Base-by-base conservation (phyloP, 1,284 basidiomycete genomes). In the Xerocomus cyaneibrunnescens region DNA sequence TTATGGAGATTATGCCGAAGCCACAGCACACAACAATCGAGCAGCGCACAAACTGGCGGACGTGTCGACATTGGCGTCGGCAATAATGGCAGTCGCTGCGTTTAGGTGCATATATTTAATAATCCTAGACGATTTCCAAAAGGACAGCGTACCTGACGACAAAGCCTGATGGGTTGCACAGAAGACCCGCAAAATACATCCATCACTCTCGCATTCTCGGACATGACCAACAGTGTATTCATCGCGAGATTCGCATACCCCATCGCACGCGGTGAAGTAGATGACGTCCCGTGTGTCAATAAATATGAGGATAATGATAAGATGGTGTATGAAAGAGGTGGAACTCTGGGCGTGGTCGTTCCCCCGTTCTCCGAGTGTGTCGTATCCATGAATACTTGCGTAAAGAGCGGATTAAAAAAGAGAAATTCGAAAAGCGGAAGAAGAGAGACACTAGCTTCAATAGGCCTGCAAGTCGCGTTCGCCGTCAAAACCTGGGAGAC, bases 11-110 rank as follows among this genome's bases (percentile, higher is more conserved):
- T 85, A 58, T 87, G 84, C 19, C 82, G 77, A 23, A 85, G 62
- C 81, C 82, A 87, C n/a, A 87, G 69, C 8, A 84, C 73, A 60
- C 80, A 84, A 50, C 80, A 84, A 62, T 87, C 84, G 19, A 87
- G 59, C 17, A 87, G 44, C 3, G 81, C 77, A 57, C 80, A 81
- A 21, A 84, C 56, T 1, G 77, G 74, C 0, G 80, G 71, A 39
- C 76, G 68, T 8, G 72, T 65, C 7, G 70, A 50, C 2, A 61
- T 60, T 4, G 73, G 63, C 7, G 65, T 49, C 1, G 82, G 75
- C 32, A 85, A 67, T n/a, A 72, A 58, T 7, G 84, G 85, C 19
- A 76, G 52, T 55, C 80, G 75, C 80, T 83, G 13, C 13, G 42
- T 30, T 45, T 52, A 34, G 27, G 42, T 25, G 13, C 27, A 41